phyloP scores from a whole-genome alignment of 345 rosid species.

The Rhodamnia argentea region DNA sequence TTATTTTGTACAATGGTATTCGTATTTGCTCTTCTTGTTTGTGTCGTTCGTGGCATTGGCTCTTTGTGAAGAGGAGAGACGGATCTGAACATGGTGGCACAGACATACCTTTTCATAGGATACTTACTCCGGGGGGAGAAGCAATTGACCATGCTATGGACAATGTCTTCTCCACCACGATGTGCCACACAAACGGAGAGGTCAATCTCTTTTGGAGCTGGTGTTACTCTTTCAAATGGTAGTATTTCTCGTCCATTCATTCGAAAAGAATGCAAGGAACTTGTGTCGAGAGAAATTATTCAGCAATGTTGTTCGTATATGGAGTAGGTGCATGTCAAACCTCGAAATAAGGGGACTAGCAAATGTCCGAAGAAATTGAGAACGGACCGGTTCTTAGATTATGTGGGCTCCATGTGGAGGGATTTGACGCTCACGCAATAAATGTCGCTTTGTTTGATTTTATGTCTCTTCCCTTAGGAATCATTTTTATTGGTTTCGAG shows the following conservation, averaged over 20 bases:
- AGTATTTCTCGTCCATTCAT: not conserved
- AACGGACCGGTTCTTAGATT: not conserved
- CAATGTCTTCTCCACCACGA: not conserved
- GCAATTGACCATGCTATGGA: not conserved
- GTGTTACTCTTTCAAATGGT: not conserved
- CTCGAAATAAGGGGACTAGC: not conserved
- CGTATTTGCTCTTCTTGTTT: not conserved
- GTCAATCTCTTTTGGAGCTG: not conserved
- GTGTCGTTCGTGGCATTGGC: not conserved
- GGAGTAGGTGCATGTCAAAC: not conserved
- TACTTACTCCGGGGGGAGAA: not conserved
- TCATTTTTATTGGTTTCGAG: not conserved
- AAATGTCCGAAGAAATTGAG: not conserved
- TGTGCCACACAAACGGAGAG: not conserved
- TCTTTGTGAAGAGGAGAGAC: not conserved
- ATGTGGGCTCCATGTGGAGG: not conserved
- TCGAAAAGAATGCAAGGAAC: no score
- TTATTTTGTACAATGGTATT: not conserved
- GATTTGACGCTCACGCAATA: not conserved
- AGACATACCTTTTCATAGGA: not conserved
- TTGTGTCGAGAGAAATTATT: no score
- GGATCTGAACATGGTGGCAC: not conserved
- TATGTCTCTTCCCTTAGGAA: not conserved
- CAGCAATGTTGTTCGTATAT: no score
- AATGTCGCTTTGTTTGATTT: not conserved